Percentiles rank a stretch among this genome's conserved stretches.
Evolutionary conservation across 2,329 filamentous ascomycete genomes (phyloP).

Genomic region (Aspergillus intermedius): DNA sequence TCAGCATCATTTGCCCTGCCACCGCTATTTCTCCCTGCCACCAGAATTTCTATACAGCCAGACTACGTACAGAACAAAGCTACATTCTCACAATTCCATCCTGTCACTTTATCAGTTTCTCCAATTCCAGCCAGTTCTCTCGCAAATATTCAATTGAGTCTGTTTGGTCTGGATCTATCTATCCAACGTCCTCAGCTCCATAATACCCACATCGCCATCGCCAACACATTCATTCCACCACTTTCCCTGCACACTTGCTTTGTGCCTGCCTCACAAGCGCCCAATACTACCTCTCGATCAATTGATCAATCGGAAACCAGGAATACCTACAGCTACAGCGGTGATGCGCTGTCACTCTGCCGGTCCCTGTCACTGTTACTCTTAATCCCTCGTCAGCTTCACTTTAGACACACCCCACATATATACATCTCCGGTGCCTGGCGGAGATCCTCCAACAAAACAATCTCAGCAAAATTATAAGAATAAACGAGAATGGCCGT

Average conservation of each 20-base stretch:
- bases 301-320: background rate
- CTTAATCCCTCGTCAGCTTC: background rate
- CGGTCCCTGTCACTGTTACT: background rate
- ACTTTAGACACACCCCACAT: background rate
- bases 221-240: background rate
- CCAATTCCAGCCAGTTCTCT: background rate
- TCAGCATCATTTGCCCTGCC: slow-evolving; percentile 4
- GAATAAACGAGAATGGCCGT: slow-evolving; percentile 20
- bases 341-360: background rate
- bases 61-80: slow-evolving; percentile 3
- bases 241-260: background rate
- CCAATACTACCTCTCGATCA: background rate
- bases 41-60: slow-evolving; percentile 15
- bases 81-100: slow-evolving; percentile 5
- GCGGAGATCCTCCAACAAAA: background rate
- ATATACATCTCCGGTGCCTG: background rate
- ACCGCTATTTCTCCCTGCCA: slow-evolving; percentile 18
- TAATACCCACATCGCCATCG: background rate
- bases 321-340: background rate
- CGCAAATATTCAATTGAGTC: background rate
- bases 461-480: background rate
- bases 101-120: slow-evolving; percentile 5
- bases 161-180: background rate
- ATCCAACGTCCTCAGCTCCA: background rate
- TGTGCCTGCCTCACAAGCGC: background rate